phyloP scores from a whole-genome alignment of 1,284 basidiomycete genomes.

The Leccinum pseudoinsigne region DNA sequence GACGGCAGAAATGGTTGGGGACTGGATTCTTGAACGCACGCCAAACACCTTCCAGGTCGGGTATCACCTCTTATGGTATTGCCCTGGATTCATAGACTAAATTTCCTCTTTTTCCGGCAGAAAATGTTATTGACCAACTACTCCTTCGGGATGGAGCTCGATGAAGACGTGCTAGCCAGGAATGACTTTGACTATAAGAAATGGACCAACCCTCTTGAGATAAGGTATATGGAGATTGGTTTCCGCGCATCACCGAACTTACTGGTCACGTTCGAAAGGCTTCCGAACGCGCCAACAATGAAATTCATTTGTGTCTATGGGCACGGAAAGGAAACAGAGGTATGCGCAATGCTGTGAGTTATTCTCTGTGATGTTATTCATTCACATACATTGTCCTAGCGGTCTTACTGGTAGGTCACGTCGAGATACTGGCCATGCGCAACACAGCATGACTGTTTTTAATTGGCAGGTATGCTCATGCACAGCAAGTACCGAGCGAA shows the following conservation, averaged over 20 bases:
- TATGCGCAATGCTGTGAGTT: constrained; percentile 31
- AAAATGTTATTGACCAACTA: constrained; percentile 92
- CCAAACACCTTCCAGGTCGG: constrained; percentile 79
- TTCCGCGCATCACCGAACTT: not conserved
- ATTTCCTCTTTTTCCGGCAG: constrained; percentile 38
- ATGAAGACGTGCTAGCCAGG: constrained; percentile 59
- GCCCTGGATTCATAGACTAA: constrained; percentile 2
- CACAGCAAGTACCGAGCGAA: constrained; percentile 69
- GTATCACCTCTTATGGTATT: not conserved
- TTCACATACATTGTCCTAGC: constrained; percentile 37
- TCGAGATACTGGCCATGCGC: not conserved
- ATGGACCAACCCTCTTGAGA: constrained; percentile 97
- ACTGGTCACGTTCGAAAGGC: constrained; percentile 39
- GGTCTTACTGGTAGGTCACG: constrained; percentile 68
- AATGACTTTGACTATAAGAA: constrained; percentile 77
- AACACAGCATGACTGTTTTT: constrained; percentile 3
- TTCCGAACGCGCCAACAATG: constrained; percentile 92
- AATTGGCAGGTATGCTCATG: constrained; percentile 64
- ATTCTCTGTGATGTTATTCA: constrained; percentile 5
- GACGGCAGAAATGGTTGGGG: constrained; percentile 74
- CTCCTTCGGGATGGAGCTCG: constrained; percentile 89
- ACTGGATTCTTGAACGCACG: constrained; percentile 86
- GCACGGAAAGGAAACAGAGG: constrained; percentile 96
- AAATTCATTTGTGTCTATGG: constrained; percentile 96
- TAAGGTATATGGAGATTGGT: constrained; percentile 48